Evolutionary conservation across 2,329 filamentous ascomycete species (phyloP).

Genomic region (Aspergillus sp.): DNA sequence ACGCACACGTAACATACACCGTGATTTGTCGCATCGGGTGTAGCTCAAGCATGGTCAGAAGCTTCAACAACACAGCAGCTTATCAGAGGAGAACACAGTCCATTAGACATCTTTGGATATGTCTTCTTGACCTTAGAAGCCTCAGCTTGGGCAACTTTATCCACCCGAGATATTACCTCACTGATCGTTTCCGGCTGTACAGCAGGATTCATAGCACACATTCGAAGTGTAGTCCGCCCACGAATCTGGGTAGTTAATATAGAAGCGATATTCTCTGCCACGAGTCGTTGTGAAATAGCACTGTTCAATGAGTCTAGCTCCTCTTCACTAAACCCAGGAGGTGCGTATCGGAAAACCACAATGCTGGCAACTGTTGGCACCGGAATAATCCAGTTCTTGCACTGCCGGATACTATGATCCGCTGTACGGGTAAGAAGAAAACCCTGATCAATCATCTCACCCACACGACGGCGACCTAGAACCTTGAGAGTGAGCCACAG

Average conservation of each 20-base stretch:
- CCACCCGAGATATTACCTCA: no score
- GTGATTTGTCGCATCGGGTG: not conserved
- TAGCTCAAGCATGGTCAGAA: not conserved
- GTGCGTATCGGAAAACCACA: slow-evolving; percentile 16
- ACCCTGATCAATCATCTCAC: slow-evolving; percentile 23
- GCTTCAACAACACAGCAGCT: not conserved
- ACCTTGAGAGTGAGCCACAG: slow-evolving; percentile 25
- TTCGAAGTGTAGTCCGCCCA: not conserved
- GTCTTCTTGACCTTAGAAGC: not conserved
- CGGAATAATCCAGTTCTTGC: slow-evolving; percentile 10
- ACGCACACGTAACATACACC: no score
- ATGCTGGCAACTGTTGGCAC: slow-evolving; percentile 10
- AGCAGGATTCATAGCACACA: not conserved
- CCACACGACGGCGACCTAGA: slow-evolving; percentile 20
- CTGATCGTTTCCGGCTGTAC: not conserved
- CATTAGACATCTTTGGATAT: not conserved
- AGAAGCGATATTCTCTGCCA: not conserved
- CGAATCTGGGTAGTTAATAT: not conserved
- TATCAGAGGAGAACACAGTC: not conserved
- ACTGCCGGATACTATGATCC: not conserved
- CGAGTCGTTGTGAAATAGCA: not conserved
- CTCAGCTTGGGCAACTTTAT: no score
- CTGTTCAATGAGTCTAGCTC: slow-evolving; percentile 12
- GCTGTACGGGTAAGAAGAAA: slow-evolving; percentile 6
- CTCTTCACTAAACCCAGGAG: not conserved